Conservation (phyloP, 2,329 filamentous ascomycete genomes). For the Dryadomyces quercivorus region DNA sequence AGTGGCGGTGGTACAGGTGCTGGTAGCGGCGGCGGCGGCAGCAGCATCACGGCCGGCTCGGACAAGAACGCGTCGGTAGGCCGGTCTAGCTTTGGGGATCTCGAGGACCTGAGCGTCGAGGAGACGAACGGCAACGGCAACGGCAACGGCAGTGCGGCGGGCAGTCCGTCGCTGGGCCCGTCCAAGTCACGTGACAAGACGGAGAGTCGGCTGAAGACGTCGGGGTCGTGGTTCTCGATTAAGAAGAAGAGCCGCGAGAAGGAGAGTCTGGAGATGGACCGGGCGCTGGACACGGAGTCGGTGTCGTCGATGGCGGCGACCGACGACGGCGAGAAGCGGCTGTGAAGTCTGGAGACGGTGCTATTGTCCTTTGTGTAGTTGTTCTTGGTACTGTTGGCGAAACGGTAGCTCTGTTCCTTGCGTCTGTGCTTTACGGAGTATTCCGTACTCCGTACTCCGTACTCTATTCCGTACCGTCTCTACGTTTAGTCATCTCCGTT, state of each 20-base stretch:
- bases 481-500: too few species aligned
- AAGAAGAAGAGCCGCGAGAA: constrained; percentile 49
- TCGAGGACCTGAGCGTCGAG: constrained; percentile 29
- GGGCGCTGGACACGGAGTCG: constrained; percentile 10
- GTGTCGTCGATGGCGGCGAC: constrained; percentile 6
- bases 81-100: constrained; percentile 45
- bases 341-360: background rate
- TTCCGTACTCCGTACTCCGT: too few species aligned
- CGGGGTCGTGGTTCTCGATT: constrained; percentile 42
- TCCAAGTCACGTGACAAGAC: constrained; percentile 25
- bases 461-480: too few species aligned
- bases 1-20: too few species aligned
- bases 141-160: constrained; percentile 36
- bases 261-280: constrained; percentile 38
- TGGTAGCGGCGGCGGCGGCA: background rate
- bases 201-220: constrained; percentile 29
- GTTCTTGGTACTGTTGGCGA: too few species aligned
- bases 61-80: constrained; percentile 44
- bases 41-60: constrained; percentile 28
- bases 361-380: too few species aligned
- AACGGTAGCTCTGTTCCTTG: too few species aligned
- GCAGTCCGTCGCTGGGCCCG: constrained; percentile 43
- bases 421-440: too few species aligned
- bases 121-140: constrained; percentile 24
- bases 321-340: constrained; percentile 8